phyloP scores from a whole-genome alignment of 345 rosid genomes.

The Syzygium aqueum region DNA sequence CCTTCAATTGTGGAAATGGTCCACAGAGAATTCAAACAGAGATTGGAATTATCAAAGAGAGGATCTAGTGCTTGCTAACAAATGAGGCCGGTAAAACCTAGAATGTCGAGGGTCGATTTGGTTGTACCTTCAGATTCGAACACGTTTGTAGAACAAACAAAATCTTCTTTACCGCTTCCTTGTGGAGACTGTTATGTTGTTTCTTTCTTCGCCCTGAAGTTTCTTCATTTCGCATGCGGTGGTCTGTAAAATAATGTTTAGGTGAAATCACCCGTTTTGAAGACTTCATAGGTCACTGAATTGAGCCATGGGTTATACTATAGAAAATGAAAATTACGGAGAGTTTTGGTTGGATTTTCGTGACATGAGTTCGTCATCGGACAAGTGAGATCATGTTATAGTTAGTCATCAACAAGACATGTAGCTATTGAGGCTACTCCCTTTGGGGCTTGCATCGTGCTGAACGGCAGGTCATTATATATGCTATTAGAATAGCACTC shows the following conservation, averaged over 20 bases:
- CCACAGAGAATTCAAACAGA: background rate
- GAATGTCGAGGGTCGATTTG: background rate
- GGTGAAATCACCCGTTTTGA: background rate
- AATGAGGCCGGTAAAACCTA: background rate
- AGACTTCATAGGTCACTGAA: background rate
- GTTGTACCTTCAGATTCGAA: conserved; percentile 4
- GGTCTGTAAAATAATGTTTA: background rate
- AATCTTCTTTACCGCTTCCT: background rate
- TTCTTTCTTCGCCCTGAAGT: background rate
- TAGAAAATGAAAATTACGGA: background rate
- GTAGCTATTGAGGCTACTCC: background rate
- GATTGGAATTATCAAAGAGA: background rate
- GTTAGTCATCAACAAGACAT: background rate
- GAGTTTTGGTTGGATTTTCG: background rate
- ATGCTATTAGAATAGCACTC: background rate
- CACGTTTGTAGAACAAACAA: conserved; percentile 1
- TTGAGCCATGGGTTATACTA: background rate
- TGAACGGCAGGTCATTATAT: background rate
- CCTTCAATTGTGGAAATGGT: background rate
- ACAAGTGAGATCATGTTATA: background rate
- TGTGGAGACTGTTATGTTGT: background rate
- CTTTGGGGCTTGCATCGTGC: background rate
- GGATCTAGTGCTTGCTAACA: background rate
- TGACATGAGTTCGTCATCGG: background rate
- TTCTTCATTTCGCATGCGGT: background rate